Evolutionary conservation across 768 basidiomycete genomes (phyloP), one percentile per base, ranked within the genome.

Genomic region (Tricholoma bakamatsutake): DNA sequence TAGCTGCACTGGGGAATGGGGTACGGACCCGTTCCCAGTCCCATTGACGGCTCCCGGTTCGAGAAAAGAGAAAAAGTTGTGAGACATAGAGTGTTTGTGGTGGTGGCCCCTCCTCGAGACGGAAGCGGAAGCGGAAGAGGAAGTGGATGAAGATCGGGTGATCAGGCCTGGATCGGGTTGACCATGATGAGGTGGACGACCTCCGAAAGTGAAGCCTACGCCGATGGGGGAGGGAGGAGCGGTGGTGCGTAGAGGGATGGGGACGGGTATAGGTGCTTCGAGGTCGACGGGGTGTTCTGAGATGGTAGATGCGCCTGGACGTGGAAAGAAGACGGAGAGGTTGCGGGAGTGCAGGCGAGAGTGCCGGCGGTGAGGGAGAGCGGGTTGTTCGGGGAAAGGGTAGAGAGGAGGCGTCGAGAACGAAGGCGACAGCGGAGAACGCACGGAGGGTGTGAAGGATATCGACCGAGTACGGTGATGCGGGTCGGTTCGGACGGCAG

Each of bases 1-100:
- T 28, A 78, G 73, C n/a, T 69, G 69, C 52, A 59, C 57, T 45
- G 50, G 39, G 21, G 51, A 50, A 12, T 60, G 59, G 49, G 13
- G 21, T 15, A 1, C 5, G 10, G 11, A 24, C 15, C 6, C 37
- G 10, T 11, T 24, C 1, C 21, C 42, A 43, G 1, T 28, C 0
- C 45, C 45, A 11, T 28, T 28, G 5, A 8, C 45, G 5, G 27
- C 61, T 27, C 83, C 84, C 1, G 93, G 93, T 61, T 95, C 93
- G 42, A 98, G 85, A 66, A 97, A 97, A 0, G 93, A 93, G 71
- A 96, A 96, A 71, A 97, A 94, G 64, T 91, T 93, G 67, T 97
- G 93, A 0, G 93, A 96, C 10, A 94, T 70, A 0, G 93, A 96
- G 69, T 96, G 94, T 69, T 93, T 93, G 65, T 96, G 94, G 70